Base-by-base conservation (phyloP, 371 early-diverging fungal genomes). In the Zychaea mexicana region DNA sequence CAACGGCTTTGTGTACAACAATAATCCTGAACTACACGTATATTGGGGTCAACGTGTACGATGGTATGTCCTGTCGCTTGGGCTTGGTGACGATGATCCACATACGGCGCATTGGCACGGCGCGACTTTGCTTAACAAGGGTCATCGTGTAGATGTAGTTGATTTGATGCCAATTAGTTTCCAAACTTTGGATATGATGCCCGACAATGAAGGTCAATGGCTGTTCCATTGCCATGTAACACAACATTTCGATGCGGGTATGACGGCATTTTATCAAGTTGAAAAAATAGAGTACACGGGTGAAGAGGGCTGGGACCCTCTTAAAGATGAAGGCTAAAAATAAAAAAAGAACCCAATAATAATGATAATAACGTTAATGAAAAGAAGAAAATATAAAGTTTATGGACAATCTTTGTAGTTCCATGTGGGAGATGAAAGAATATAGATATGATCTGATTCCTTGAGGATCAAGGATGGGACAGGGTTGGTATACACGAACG, bases 51-150 rank as follows among this genome's bases (percentile, higher is more conserved):
- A 77, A 4, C 64, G 66, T 12, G 79, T 82, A 2, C 81, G 85
- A 0, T 84, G 82, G 82, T 81, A 82, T 61, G 67, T 80, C 5
- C 42, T 84, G 4, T 73, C 81, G 0, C 67, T 78, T 28, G 85
- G 77, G 2, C 39, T 73, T 0, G 66, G 59, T 0, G 79, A 79
- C 27, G 75, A 74, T 1, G 85, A 84, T 69, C 54, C 68, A 5
- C 85, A 84, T 70, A 81, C 85, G 2, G 85, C 80, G 0, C 82
- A 82, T 31, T 84, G 85, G 85, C 85, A 84, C 62, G 82, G 82
- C 4, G 69, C 74, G 0, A 82, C 82, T 0, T 26, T 82, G 3
- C 60, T 84, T 9, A 55, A 72, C 17, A 67, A 73, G 24, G 85
- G 85, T 0, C 77, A 73, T 39, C 71, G 83, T 8, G 73, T 81